Conservation (phyloP, 768 basidiomycete genomes). For the Amanita molliuscula region DNA sequence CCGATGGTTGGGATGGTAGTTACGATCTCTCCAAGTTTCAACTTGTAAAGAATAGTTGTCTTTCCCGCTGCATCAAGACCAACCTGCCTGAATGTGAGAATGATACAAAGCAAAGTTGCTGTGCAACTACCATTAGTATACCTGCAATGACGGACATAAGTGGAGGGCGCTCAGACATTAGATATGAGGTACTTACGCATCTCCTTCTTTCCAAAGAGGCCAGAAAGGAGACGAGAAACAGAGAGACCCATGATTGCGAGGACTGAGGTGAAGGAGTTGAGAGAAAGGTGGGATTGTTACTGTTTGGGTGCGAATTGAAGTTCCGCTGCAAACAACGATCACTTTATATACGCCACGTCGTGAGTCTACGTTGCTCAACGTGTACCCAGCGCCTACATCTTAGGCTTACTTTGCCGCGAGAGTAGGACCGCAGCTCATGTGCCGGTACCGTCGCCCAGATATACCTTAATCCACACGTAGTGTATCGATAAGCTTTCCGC, state of each 20-base stretch:
- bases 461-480: neutral
- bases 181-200: slow-evolving; percentile 72
- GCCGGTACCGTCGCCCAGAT: neutral
- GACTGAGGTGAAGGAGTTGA: slow-evolving; percentile 18
- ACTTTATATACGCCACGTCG: slow-evolving; percentile 7
- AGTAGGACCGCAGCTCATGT: neutral
- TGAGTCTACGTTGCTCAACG: slow-evolving; percentile 8
- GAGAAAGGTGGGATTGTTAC: slow-evolving; percentile 17
- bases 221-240: slow-evolving; percentile 64
- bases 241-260: slow-evolving; percentile 64
- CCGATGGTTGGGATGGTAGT: slow-evolving; percentile 99
- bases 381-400: neutral
- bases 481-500: neutral
- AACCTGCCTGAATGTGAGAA: slow-evolving; percentile 42
- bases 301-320: slow-evolving; percentile 37
- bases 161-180: slow-evolving; percentile 16
- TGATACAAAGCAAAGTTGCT: slow-evolving; percentile 13
- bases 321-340: slow-evolving; percentile 25
- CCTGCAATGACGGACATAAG: slow-evolving; percentile 41
- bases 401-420: neutral
- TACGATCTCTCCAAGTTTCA: slow-evolving; percentile 99
- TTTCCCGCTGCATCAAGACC: slow-evolving; percentile 99
- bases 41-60: slow-evolving; percentile 97
- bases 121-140: slow-evolving; percentile 78
- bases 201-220: slow-evolving; percentile 97